Evolutionary conservation across 1,139 yeast genomes (phyloP), one percentile per base, ranked within the genome.

Genomic region (Saccharomyces hybrid): DNA sequence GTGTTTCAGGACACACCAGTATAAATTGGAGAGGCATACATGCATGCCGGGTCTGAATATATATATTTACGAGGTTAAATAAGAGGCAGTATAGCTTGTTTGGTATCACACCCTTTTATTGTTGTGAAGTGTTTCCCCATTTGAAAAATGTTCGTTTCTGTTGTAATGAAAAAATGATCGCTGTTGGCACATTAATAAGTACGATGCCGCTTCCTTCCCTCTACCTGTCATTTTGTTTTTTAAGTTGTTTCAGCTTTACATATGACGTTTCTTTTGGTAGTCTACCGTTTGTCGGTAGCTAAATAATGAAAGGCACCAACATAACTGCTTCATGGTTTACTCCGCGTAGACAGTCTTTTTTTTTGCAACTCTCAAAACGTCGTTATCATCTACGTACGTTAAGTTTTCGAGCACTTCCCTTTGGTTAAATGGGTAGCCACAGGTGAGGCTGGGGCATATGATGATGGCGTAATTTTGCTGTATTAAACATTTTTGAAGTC

Each of bases 361-460:
- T 34, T 59, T 60, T 2, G 71, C 71, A 2, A 61, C 66, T 38
- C 59, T 60, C 28, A 65, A 51, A 1, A 67, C 61, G 28, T 67
- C 70, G 9, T 54, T 54, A 28, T 66, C 69, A n/a, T 64, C 63
- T 1, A 66, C 63, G 49, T 64, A 66, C 5, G 62, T 62, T 14
- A 66, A 44, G 48, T 61, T 58, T 29, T 63, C 62, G n/a, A 59
- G 31, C 11, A 55, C 65, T 21, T 67, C 68, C 26, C 72, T 73
- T 64, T 68, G 72, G 31, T 76, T 64, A 55, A 72, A 72, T 3
- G 75, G 75, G 53, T 68, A 79, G 11, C 62, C 56, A 54, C 75
- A 72, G 51, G 64, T 54, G 28, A 56, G 58, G 52, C 64, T 66
- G 26, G 71, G 65, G 55, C 75, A 72, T 41, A 71, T 62, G 42